phyloP scores from a whole-genome alignment of 2,329 filamentous ascomycete genomes.

The Curvularia hawaiiensis region DNA sequence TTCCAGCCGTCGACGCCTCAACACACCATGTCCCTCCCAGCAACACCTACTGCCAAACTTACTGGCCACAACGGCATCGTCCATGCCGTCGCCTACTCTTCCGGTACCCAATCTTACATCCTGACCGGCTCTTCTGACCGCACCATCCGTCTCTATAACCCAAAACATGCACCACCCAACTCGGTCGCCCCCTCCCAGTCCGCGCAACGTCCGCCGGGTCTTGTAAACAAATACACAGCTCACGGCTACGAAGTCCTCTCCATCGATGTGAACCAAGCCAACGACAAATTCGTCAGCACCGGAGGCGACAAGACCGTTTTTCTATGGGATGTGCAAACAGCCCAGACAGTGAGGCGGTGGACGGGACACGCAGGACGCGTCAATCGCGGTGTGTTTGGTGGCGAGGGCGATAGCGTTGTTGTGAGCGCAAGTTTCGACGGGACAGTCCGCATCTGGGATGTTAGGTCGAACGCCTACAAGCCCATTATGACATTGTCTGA shows the following conservation, averaged over 20 bases:
- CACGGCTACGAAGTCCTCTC: slow-evolving; percentile 94
- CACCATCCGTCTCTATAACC: slow-evolving; percentile 84
- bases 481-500: slow-evolving; percentile 76
- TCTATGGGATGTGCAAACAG: slow-evolving; percentile 89
- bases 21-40: slow-evolving; percentile 49
- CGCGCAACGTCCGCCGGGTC: slow-evolving; percentile 43
- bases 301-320: slow-evolving; percentile 93
- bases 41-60: slow-evolving; percentile 47
- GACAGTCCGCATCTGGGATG: slow-evolving; percentile 71
- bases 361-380: slow-evolving; percentile 73
- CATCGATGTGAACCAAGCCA: slow-evolving; percentile 73
- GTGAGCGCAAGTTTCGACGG: slow-evolving; percentile 76
- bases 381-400: slow-evolving; percentile 80
- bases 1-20: not conserved
- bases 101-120: slow-evolving; percentile 60
- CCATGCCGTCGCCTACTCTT: slow-evolving; percentile 57
- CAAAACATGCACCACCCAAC: slow-evolving; percentile 55
- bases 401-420: slow-evolving; percentile 74
- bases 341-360: slow-evolving; percentile 77
- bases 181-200: slow-evolving; percentile 42
- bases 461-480: slow-evolving; percentile 51
- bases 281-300: slow-evolving; percentile 82
- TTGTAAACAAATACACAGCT: slow-evolving; percentile 86
- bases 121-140: slow-evolving; percentile 88
- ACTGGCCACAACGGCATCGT: slow-evolving; percentile 53